Percentiles rank a stretch among this genome's conserved stretches.
Conservation (phyloP, 2,329 filamentous ascomycete genomes). For the Capronia coronata region DNA sequence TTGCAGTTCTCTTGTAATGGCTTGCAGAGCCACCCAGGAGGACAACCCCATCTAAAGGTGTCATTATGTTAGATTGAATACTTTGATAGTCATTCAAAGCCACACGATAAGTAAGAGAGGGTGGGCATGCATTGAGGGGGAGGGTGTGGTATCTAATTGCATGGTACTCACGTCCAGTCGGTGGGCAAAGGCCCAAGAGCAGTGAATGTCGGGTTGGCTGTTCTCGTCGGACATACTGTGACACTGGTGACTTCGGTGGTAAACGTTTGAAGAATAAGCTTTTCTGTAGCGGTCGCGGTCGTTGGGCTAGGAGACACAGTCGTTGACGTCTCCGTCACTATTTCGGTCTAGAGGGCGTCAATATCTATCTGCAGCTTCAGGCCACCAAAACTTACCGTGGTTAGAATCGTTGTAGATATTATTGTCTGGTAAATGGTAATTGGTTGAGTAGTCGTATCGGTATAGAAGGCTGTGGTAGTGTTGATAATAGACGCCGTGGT, state of each 20-base stretch:
- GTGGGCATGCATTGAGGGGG: neutral
- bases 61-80: neutral
- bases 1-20: conserved; percentile 37
- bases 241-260: conserved; percentile 18
- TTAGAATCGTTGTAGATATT: conserved; percentile 20
- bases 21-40: conserved; percentile 40
- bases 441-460: conserved; percentile 14
- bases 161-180: conserved; percentile 27
- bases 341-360: conserved; percentile 13
- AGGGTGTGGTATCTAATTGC: neutral
- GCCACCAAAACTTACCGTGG: conserved; percentile 7
- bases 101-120: neutral
- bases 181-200: conserved; percentile 28
- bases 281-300: conserved; percentile 14
- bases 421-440: conserved; percentile 24
- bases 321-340: conserved; percentile 18
- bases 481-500: conserved; percentile 3
- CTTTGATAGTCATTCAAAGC: neutral
- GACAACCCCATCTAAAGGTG: conserved; percentile 39
- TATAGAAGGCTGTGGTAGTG: neutral
- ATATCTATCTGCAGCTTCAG: neutral
- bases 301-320: conserved; percentile 5
- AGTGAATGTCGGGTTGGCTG: conserved; percentile 32
- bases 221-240: conserved; percentile 31
- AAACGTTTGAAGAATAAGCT: conserved; percentile 10